Percentiles rank a stretch among this genome's conserved stretches.
phyloP scores from a whole-genome alignment of 1,284 basidiomycete genomes.

The Peniophora sp. region DNA sequence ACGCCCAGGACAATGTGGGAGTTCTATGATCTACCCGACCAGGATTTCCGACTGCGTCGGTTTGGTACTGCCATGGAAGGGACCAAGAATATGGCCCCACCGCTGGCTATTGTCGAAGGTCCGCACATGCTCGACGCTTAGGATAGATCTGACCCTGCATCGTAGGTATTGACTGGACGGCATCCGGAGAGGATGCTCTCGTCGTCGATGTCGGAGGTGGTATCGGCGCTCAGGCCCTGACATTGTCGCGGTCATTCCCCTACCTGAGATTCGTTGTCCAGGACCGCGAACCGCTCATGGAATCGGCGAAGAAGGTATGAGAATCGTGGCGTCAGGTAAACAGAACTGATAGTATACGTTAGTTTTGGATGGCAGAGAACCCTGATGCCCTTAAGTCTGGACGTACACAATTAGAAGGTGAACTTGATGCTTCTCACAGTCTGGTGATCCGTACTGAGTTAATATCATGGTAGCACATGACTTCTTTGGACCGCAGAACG shows the following conservation, averaged over 20 bases:
- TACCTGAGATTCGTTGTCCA: background rate
- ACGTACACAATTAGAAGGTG: background rate
- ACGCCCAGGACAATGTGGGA: background rate
- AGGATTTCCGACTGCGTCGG: background rate
- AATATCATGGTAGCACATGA: background rate
- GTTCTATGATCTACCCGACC: background rate
- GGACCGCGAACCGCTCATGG: background rate
- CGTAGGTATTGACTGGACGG: background rate
- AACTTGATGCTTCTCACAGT: background rate
- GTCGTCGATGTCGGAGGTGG: background rate
- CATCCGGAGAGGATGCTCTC: background rate
- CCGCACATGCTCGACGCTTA: background rate
- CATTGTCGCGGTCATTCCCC: background rate
- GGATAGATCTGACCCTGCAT: background rate
- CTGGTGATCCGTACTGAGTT: background rate
- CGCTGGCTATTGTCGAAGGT: background rate
- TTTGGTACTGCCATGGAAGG: background rate
- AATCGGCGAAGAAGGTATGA: background rate
- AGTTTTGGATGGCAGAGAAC: background rate
- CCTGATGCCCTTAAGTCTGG: background rate
- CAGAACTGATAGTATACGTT: too few relatives aligned
- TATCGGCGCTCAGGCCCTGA: background rate
- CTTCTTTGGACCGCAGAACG: background rate
- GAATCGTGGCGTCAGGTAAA: background rate
- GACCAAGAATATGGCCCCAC: background rate